Evolutionary conservation across 768 basidiomycete species (phyloP).

Genomic region (Phaeolepiota aurea): DNA sequence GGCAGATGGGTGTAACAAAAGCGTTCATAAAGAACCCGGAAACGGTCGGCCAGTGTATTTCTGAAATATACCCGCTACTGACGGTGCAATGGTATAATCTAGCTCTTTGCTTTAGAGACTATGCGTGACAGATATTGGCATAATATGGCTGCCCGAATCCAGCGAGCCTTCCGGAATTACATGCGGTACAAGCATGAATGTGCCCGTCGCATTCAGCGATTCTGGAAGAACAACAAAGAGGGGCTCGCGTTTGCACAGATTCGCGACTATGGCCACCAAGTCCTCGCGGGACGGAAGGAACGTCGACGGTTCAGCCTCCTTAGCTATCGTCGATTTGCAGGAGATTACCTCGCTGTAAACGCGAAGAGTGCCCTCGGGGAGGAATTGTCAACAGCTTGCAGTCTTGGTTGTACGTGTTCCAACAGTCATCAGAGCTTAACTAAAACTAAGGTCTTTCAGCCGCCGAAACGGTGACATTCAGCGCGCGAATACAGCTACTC

Average conservation of each 20-base stretch:
- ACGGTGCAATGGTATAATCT: no score
- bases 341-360: slow-evolving; percentile 92
- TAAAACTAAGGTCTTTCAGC: no score
- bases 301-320: slow-evolving; percentile 87
- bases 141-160: slow-evolving; percentile 96
- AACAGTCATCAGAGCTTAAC: no score
- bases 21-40: slow-evolving; percentile 99
- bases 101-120: slow-evolving; percentile 97
- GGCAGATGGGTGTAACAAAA: slow-evolving; percentile 99
- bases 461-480: slow-evolving; percentile 81
- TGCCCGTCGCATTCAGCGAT: slow-evolving; percentile 89
- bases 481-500: slow-evolving; percentile 70
- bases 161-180: slow-evolving; percentile 94
- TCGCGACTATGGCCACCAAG: slow-evolving; percentile 91
- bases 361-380: slow-evolving; percentile 72
- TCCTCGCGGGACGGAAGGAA: slow-evolving; percentile 89
- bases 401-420: slow-evolving; percentile 71
- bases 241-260: slow-evolving; percentile 80
- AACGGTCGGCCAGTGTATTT: slow-evolving; percentile 48
- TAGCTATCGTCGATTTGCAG: slow-evolving; percentile 90
- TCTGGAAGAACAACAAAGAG: slow-evolving; percentile 99
- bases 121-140: slow-evolving; percentile 99
- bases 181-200: slow-evolving; percentile 94
- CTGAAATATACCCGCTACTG: slow-evolving; percentile 3
- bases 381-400: slow-evolving; percentile 64